Conservation (phyloP, 257 asterid genomes). For the Solanum medicagineum region DNA sequence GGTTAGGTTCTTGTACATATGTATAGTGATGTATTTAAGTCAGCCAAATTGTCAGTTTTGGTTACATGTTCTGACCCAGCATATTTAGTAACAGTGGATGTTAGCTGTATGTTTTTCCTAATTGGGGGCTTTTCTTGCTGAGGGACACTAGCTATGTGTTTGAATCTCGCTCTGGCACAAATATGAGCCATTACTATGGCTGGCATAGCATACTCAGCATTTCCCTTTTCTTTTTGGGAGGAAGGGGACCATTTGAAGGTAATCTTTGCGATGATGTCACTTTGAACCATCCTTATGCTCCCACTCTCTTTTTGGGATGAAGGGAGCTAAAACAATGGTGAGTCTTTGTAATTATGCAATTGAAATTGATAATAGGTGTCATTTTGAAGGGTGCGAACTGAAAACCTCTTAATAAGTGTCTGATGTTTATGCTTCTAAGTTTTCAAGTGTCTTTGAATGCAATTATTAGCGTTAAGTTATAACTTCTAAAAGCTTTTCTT, state of each 20-base stretch:
- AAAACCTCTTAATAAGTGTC: not conserved
- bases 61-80: not conserved
- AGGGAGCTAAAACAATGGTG: not conserved
- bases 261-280: not conserved
- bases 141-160: not conserved
- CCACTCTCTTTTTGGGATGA: not conserved
- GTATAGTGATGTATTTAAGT: not conserved
- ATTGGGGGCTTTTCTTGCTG: not conserved
- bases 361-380: not conserved
- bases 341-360: not conserved
- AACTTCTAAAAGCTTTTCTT: not conserved
- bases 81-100: not conserved
- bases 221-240: not conserved
- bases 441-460: not conserved
- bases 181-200: not conserved
- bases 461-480: not conserved
- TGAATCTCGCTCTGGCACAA: not conserved
- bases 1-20: not conserved
- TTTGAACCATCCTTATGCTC: not conserved
- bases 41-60: not conserved
- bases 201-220: not conserved
- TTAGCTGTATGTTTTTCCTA: not conserved
- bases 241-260: not conserved
- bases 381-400: not conserved
- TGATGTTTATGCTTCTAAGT: not conserved